Evolutionary conservation across 441 rosid genomes (phyloP).

Genomic region (Gossypium schwendimanii): DNA sequence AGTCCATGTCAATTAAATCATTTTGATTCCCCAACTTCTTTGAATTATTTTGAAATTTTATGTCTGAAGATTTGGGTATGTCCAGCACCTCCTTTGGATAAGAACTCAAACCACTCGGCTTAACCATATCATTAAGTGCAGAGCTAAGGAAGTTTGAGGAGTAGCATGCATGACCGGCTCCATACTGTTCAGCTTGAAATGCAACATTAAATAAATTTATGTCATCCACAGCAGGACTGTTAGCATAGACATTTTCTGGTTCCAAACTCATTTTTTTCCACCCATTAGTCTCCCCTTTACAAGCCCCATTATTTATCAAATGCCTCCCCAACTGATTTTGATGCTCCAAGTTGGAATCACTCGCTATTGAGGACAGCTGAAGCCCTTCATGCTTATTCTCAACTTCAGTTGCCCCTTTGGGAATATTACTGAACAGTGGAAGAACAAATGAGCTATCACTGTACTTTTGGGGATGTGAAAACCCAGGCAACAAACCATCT

Average conservation of each 20-base stretch:
- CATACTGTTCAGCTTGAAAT: constrained; percentile 40
- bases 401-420: constrained; percentile 28
- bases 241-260: constrained; percentile 30
- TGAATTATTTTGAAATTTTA: constrained; percentile 28
- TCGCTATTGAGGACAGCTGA: constrained; percentile 30
- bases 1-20: constrained; percentile 30
- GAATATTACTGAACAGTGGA: constrained; percentile 28
- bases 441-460: constrained; percentile 23
- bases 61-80: constrained; percentile 33
- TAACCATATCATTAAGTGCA: constrained; percentile 24
- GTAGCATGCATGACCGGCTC: constrained; percentile 26
- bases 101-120: constrained; percentile 28
- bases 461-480: constrained; percentile 28
- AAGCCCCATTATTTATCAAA: constrained; percentile 20
- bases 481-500: constrained; percentile 25
- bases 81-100: constrained; percentile 27
- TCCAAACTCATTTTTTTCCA: constrained; percentile 28
- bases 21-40: constrained; percentile 29
- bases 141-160: constrained; percentile 30
- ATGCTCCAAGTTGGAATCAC: constrained; percentile 40
- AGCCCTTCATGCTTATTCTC: constrained; percentile 31
- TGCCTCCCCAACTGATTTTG: constrained; percentile 35
- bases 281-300: constrained; percentile 36
- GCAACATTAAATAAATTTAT: constrained; percentile 29
- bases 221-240: constrained; percentile 26